Evolutionary conservation across 345 rosid species (phyloP).

Genomic region (Populus nigra): DNA sequence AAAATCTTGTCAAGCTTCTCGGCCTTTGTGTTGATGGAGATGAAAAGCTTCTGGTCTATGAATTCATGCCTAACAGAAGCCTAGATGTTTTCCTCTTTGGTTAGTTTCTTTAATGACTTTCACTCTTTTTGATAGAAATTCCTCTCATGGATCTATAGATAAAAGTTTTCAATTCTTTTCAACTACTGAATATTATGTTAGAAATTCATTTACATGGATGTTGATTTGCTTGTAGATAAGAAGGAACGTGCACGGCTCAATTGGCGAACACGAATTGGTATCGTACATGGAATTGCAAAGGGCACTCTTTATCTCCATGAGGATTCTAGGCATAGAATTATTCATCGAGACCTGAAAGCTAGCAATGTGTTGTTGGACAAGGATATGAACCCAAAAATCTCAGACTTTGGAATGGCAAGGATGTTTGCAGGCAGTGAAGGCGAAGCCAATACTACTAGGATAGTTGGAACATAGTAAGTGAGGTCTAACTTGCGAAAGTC

Average conservation of each 20-base stretch:
- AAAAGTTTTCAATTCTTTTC: too few relatives aligned
- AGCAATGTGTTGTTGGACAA: constrained; percentile 49
- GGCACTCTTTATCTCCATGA: constrained; percentile 46
- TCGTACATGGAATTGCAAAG: constrained; percentile 34
- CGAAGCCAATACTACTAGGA: constrained; percentile 39
- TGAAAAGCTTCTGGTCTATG: constrained; percentile 49
- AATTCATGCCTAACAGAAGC: constrained; percentile 56
- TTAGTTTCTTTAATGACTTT: background rate
- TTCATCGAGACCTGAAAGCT: constrained; percentile 60
- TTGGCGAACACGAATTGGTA: constrained; percentile 27
- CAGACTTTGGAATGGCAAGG: constrained; percentile 64
- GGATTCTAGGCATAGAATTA: constrained; percentile 49
- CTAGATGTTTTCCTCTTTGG: constrained; percentile 45
- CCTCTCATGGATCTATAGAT: background rate
- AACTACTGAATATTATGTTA: background rate
- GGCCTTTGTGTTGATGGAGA: constrained; percentile 44
- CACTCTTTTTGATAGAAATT: background rate
- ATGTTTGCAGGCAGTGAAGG: constrained; percentile 37
- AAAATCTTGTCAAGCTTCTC: constrained; percentile 50
- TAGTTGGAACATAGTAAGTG: constrained; percentile 57
- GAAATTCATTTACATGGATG: background rate
- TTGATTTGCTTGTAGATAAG: constrained; percentile 16
- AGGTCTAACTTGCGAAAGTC: background rate
- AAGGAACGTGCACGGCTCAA: constrained; percentile 17
- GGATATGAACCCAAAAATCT: constrained; percentile 56